Percentiles rank a stretch among this genome's conserved stretches.
Evolutionary conservation across 1,284 basidiomycete genomes (phyloP).

Genomic region (Apiotrichum veenhuisii): DNA sequence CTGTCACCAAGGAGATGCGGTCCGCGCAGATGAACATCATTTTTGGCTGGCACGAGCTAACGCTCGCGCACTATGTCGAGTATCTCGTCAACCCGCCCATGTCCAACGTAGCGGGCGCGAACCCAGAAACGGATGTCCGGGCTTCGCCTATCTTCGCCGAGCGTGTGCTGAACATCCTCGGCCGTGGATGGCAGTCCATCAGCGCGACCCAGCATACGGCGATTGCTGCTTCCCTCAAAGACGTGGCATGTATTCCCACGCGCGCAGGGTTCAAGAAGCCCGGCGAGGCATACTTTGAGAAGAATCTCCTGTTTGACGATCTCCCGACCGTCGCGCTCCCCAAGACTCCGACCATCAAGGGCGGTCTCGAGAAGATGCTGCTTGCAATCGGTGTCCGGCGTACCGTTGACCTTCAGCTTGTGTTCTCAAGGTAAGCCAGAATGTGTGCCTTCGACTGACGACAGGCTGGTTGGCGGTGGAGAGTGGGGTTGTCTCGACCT

Average conservation of each 20-base stretch:
- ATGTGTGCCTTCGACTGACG: slow-evolving; percentile 6
- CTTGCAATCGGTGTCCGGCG: slow-evolving; percentile 77
- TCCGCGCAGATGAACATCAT: slow-evolving; percentile 52
- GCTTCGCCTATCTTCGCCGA: slow-evolving; percentile 75
- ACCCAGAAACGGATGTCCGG: slow-evolving; percentile 64
- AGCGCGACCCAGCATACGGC: slow-evolving; percentile 59
- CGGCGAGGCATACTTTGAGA: slow-evolving; percentile 78
- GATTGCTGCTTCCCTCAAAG: slow-evolving; percentile 59
- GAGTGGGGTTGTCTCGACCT: slow-evolving; percentile 53
- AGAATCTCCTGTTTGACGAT: slow-evolving; percentile 82
- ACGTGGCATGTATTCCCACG: slow-evolving; percentile 77
- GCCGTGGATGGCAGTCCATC: slow-evolving; percentile 72
- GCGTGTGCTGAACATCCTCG: slow-evolving; percentile 66
- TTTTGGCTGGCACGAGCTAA: slow-evolving; percentile 80
- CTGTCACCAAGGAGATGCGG: slow-evolving; percentile 63
- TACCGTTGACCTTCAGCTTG: slow-evolving; percentile 83
- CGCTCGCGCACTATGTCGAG: slow-evolving; percentile 69
- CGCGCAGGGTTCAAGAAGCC: slow-evolving; percentile 71
- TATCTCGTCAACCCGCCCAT: slow-evolving; percentile 60
- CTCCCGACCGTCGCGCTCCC: slow-evolving; percentile 76
- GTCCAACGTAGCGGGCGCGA: slow-evolving; percentile 42
- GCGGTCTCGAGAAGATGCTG: slow-evolving; percentile 71
- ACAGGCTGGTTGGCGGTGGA: slow-evolving; percentile 53
- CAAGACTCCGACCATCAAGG: slow-evolving; percentile 64
- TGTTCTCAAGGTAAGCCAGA: slow-evolving; percentile 77